Evolutionary conservation across 1,139 yeast species (phyloP).

Genomic region (Geotrichum carabidarum): DNA sequence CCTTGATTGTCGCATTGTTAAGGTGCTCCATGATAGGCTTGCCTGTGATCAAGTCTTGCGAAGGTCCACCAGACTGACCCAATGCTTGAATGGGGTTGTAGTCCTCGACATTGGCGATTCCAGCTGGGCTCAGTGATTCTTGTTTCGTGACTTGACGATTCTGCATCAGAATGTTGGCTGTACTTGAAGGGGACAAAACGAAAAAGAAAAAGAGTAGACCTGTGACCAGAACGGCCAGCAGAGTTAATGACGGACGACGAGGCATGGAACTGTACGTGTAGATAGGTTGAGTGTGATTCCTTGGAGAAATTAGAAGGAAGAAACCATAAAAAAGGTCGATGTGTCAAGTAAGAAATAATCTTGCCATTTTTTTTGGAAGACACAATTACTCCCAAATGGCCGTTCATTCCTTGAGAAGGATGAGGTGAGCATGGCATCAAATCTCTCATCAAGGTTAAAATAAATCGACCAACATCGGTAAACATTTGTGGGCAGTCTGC

Average conservation of each 20-base stretch:
- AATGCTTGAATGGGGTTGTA: slow-evolving; percentile 23
- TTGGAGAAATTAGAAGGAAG: too few relatives aligned
- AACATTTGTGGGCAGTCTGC: too few relatives aligned
- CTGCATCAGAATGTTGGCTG: slow-evolving; percentile 9
- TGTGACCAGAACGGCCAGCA: slow-evolving; percentile 26
- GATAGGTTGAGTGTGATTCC: too few relatives aligned
- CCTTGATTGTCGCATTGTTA: slow-evolving; percentile 61
- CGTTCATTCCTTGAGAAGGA: too few relatives aligned
- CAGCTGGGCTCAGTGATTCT: slow-evolving; percentile 17
- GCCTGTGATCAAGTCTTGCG: slow-evolving; percentile 28
- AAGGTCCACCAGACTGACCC: slow-evolving; percentile 18
- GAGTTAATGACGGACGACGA: slow-evolving; percentile 28
- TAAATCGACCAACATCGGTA: too few relatives aligned
- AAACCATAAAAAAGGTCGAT: too few relatives aligned
- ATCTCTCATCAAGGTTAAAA: too few relatives aligned
- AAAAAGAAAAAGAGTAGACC: slow-evolving; percentile 25
- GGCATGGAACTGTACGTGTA: slow-evolving; percentile 18
- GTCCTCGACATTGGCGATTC: slow-evolving; percentile 20
- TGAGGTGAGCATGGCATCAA: too few relatives aligned
- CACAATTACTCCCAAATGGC: too few relatives aligned
- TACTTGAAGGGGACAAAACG: slow-evolving; percentile 20
- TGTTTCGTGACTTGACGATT: slow-evolving; percentile 14
- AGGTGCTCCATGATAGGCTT: slow-evolving; percentile 80
- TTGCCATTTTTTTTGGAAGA: too few relatives aligned
- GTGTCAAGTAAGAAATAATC: too few relatives aligned